Base-by-base conservation (phyloP, 306 rosid genomes). In the Quercus berberidifolia region DNA sequence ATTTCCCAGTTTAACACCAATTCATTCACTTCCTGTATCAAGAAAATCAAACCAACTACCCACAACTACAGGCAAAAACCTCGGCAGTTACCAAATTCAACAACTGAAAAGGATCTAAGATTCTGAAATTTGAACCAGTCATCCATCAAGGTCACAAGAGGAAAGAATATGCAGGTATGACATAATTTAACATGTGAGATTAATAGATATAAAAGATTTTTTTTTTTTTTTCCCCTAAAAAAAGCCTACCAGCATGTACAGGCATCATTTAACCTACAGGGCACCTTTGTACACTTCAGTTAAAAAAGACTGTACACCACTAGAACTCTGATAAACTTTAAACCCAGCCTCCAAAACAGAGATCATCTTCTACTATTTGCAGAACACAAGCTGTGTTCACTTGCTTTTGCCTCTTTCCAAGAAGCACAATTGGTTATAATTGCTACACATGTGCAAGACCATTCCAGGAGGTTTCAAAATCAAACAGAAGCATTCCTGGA, bases 381-480 rank as follows among this genome's bases (percentile, higher is more conserved):
- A 26, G 63, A 31, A 57, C 68, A 69, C 49, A 31, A 52, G 20
- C 52, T 30, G 69, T 41, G 55, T 35, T 59, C n/a, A 70, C 65
- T 13, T 4, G 64, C 41, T 1, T 73, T 71, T 43, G 58, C 72
- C 55, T 76, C 79, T 35, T 74, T 76, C 57, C n/a, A 41, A 55
- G 74, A 80, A 80, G 72, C 77, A 81, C 18, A 41, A 56, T 64
- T 23, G 75, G 55, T 35, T 38, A 33, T 55, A 20, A 55, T 76
- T 55, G 73, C 55, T 80, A 80, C 41, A 55, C 86, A 70, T 67
- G 83, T 2, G 86, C 21, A 15, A 82, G 75, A 67, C 78, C 86
- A 56, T 86, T 76, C 82, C 85, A 81, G 38, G 87, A 72, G 80
- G 77, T 52, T 43, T 88, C 93, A 38, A 80, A 85, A 83, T 87